phyloP scores from a whole-genome alignment of 2,329 filamentous ascomycete genomes.

The Cercospora sesami region DNA sequence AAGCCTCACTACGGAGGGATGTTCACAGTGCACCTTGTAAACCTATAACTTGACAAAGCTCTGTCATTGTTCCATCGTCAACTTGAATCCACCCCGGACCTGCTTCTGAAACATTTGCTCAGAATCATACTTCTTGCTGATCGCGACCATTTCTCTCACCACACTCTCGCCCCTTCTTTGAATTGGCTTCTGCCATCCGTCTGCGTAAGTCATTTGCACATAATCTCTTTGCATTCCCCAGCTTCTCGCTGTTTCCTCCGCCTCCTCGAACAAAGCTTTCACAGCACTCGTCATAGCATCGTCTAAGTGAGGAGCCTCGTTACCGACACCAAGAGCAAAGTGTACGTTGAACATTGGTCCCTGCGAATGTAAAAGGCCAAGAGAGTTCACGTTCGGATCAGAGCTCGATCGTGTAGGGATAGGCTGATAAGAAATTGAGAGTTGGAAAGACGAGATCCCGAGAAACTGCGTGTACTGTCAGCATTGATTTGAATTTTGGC shows the following conservation, averaged over 20 bases:
- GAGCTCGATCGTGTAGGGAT: not conserved
- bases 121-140: slow-evolving; percentile 41
- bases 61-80: not conserved
- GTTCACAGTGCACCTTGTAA: too few relatives aligned
- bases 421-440: not conserved
- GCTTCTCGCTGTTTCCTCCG: not conserved
- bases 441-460: not conserved
- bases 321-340: not conserved
- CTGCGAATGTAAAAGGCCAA: not conserved
- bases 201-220: slow-evolving; percentile 42
- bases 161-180: slow-evolving; percentile 35
- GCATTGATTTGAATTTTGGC: not conserved
- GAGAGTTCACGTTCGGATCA: not conserved
- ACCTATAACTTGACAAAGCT: too few relatives aligned
- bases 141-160: slow-evolving; percentile 33
- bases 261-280: not conserved
- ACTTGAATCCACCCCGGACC: slow-evolving; percentile 41
- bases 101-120: slow-evolving; percentile 39
- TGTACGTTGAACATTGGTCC: not conserved
- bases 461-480: not conserved
- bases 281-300: not conserved
- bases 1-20: too few relatives aligned
- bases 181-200: slow-evolving; percentile 40
- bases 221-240: slow-evolving; percentile 15
- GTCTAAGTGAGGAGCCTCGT: not conserved